Evolutionary conservation across 2,329 filamentous ascomycete species (phyloP), one percentile per base, ranked within the genome.

Genomic region (Trichoderma polysporum): DNA sequence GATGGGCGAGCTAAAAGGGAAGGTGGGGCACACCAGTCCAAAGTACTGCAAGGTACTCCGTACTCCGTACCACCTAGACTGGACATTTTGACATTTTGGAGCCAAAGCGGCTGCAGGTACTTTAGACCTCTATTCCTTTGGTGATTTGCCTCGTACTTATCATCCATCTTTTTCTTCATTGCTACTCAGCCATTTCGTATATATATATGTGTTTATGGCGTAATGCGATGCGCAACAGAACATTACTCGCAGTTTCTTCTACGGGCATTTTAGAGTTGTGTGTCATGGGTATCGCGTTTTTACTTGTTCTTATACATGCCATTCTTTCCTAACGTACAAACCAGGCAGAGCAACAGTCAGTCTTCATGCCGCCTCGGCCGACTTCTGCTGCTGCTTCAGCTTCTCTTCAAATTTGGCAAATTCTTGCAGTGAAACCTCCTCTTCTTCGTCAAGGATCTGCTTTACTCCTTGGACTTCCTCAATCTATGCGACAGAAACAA

Each of bases 371-470:
- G 61, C 50, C 50, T 47, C 61, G 29, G 50, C 61, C 19, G 10
- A 25, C 61, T 47, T 54, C 29, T 47, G 50, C 71, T 47, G 50
- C 71, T 82, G 80, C 75, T 83, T 85, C 66, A 88, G 78, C 79
- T 88, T 97, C 82, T 97, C 92, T 78, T 98, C 94, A 76, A 98
- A 97, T 79, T 92, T 95, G 71, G 91, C 92, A 80, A 99, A 98
- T 76, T 98, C 94, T 72, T 89, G 81, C 74, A 94, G 79, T 0
- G 94, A 88, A 70, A 97, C 86, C 78, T 97, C 92, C 77, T 98
- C 95, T 79, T 97, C 95, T 73, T 92, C 86, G 73, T 98, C 94
- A 74, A 97, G 79, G 2, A 97, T 90, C 78, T 98, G 94, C 70
- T 92, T 88, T 49, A 99, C 94, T 3, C 91, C 92, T 79, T 97